phyloP scores from a whole-genome alignment of 1,284 basidiomycete species.

The Microstroma glucosiphilum region DNA sequence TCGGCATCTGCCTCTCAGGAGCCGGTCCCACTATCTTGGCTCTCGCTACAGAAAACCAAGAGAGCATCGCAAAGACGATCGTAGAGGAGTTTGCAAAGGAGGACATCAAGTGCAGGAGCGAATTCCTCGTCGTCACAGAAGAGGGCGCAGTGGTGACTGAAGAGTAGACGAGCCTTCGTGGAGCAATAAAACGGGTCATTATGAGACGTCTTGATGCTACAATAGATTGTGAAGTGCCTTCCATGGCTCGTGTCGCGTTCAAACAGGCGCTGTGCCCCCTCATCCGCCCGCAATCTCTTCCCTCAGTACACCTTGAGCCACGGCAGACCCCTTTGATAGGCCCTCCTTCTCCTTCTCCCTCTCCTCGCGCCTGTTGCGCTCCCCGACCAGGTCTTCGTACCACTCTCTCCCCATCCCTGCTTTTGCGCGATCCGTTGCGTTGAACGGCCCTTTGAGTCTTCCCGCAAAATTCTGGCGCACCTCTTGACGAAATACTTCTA shows the following conservation, averaged over 20 bases:
- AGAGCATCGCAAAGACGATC: slow-evolving; percentile 40
- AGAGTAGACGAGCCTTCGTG: neutral
- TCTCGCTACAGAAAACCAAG: slow-evolving; percentile 64
- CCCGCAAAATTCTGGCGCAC: slow-evolving; percentile 70
- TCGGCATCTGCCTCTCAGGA: slow-evolving; percentile 95
- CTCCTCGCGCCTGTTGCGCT: slow-evolving; percentile 37
- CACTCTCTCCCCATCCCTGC: slow-evolving; percentile 55
- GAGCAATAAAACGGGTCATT: too few species aligned
- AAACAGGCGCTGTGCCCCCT: neutral
- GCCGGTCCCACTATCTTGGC: slow-evolving; percentile 97
- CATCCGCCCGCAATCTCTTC: slow-evolving; percentile 15
- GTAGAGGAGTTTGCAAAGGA: slow-evolving; percentile 35
- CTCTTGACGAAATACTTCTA: slow-evolving; percentile 67
- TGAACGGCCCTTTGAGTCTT: slow-evolving; percentile 73
- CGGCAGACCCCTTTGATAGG: neutral
- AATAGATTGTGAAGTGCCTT: too few species aligned
- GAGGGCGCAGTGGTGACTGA: slow-evolving; percentile 27
- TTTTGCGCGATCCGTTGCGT: slow-evolving; percentile 66
- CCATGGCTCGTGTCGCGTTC: too few species aligned
- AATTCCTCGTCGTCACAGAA: slow-evolving; percentile 41
- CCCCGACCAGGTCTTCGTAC: slow-evolving; percentile 61
- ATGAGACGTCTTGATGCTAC: too few species aligned
- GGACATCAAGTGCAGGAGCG: slow-evolving; percentile 35
- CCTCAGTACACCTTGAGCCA: slow-evolving; percentile 4
- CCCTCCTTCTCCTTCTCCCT: neutral